Base-by-base conservation (phyloP, 2,329 filamentous ascomycete species). In the Botrytis byssoidea region DNA sequence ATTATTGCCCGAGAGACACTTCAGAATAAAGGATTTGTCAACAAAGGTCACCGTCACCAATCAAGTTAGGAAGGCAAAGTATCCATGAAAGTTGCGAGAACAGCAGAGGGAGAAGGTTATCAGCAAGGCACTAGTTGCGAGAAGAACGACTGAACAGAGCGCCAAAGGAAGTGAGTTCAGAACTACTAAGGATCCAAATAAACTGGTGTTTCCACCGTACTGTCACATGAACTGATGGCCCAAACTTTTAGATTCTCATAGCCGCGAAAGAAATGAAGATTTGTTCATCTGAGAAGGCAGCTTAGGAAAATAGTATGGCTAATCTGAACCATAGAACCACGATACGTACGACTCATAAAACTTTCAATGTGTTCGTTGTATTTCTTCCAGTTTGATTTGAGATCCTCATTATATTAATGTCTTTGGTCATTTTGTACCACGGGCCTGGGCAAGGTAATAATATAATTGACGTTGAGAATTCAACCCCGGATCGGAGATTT, bases 401-500 rank as follows among this genome's bases (percentile, higher is more conserved):
- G 42, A 29, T 32, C 16, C 44, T 32, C 12, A 18, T 67, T 16
- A 37, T 18, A 51, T 51, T 32, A 51, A 51, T 67, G 44, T 14
- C 32, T 51, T 51, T n/a, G 25, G 46, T 8, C 46, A 20, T 40
- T 29, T 55, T 29, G 46, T 67, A 67, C 44, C 44, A 67, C 22
- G 16, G 64, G 22, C 32, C 64, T 51, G 7, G 44, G 20, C 44
- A 46, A 44, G 64, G 46, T 66, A 66, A 18, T 51, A 44, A 18
- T 51, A 44, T 32, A 66, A 66, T 66, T 66, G 64, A 67, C 44
- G 64, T 67, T 67, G 35, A 51, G 12, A 46, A 67, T 51, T 67
- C 44, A 67, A 57, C 44, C 64, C 44, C 44, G 64, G 64, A 67
- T 67, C 64, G 44, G 65, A 67, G 65, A 67, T 55, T 66, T n/a